These are phyloP conservation scores for Cubamyces lactineus DNA, from an alignment of 768 basidiomycete species.

Conservation along the genomic window DNA sequence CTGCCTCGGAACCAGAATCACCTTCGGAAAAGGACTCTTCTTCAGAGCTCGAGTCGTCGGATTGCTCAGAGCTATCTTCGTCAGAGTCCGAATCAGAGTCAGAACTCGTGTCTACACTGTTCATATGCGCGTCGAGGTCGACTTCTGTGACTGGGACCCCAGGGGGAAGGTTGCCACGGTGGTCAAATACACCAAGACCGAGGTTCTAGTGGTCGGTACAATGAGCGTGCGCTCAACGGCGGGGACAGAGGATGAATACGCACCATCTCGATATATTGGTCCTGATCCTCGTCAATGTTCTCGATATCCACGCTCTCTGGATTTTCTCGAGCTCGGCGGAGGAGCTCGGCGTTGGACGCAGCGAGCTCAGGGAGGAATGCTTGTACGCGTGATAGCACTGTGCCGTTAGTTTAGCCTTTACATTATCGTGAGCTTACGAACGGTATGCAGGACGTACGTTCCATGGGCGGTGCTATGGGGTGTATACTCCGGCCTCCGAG, in stretches of 20 bases:
- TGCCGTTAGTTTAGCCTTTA: not conserved
- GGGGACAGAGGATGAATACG: not conserved
- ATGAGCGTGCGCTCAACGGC: not conserved
- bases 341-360: slow-evolving; percentile 61
- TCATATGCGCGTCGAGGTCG: slow-evolving; percentile 8
- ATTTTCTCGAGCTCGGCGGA: slow-evolving; percentile 47
- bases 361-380: slow-evolving; percentile 69
- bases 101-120: not conserved
- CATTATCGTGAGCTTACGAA: not conserved
- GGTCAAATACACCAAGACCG: slow-evolving; percentile 61
- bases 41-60: not conserved
- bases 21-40: slow-evolving; percentile 7
- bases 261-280: slow-evolving; percentile 58
- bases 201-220: slow-evolving; percentile 48
- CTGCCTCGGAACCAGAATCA: slow-evolving; percentile 3
- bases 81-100: slow-evolving; percentile 2
- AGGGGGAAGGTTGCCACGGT: slow-evolving; percentile 9
- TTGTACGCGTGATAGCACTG: slow-evolving; percentile 68
- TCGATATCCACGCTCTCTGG: slow-evolving; percentile 74
- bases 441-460: slow-evolving; percentile 44
- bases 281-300: slow-evolving; percentile 51
- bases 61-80: not conserved
- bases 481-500: slow-evolving; percentile 38
- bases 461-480: slow-evolving; percentile 47
- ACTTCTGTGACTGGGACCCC: slow-evolving; percentile 19